Evolutionary conservation across 139 green algal species (phyloP), one percentile per base, ranked within the genome.

Genomic region (Auxenochlorella pyrenoidosa): DNA sequence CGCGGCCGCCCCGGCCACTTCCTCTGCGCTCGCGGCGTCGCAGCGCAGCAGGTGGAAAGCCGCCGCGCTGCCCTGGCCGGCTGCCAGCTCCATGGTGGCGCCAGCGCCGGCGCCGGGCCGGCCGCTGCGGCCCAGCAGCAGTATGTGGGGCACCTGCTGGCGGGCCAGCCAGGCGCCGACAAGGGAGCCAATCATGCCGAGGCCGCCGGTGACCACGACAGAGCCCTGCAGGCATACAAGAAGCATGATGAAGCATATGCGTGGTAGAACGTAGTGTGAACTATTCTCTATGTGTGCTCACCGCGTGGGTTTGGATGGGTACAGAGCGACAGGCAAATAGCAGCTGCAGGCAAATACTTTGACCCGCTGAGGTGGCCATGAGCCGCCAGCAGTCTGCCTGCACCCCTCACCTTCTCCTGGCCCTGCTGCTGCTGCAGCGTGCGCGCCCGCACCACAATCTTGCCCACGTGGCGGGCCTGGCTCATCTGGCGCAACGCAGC

Each of bases 401-500:
- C 47, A 10, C 47, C 41, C 34, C 63, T 43, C 41, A 85, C 80
- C 80, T 85, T 85, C 30, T 59, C n/a, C 36, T 32, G 1, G 5
- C 82, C 80, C 32, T 84, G 85, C 51, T 85, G 47, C 76, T 84
- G 60, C 85, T 85, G 22, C 34, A 88, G 85, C 15, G 85, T 79
- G 47, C 58, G 85, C 13, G 65, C 79, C 10, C 58, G 51, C 30
- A 96, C 92, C 32, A 98, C 94, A 59, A 98, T 93, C 90, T 98
- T 98, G 91, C 96, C 96, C 36, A 98, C 91, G 82, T 98, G 95
- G 1, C 92, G 88, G 0, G 96, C 95, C 88, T 96, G 94, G 32
- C 94, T 95, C 92, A 98, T 95, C 89, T 97, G 94, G 15, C 96
- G 92, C 86, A 98, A 89, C 13, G 96, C 96, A 38, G 92, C 87